Evolutionary conservation across 495 filamentous ascomycete genomes (phyloP), one percentile per base, ranked within the genome.

Genomic region (Aspergillus mulundensis): DNA sequence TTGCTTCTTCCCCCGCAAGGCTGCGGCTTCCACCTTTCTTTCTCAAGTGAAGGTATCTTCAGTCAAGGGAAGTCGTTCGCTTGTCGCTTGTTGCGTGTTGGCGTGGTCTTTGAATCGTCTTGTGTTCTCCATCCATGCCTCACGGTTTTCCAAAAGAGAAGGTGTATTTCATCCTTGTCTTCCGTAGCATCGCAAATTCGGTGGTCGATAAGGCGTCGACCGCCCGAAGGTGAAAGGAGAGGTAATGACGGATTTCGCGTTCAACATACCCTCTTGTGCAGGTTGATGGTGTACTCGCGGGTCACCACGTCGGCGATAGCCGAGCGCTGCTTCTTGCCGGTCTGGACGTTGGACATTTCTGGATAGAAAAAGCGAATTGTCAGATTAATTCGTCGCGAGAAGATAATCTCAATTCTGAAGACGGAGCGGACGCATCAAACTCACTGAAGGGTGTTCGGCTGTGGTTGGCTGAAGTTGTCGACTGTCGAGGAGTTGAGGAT

Each of bases 281-380:
- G 79, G 84, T 99, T 93, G 83, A 99, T 99, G 75, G 94, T 99
- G 85, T 97, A 99, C 83, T 99, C 95, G 83, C 94, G 91, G 57
- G 94, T 86, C 70, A 99, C 94, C 68, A 97, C 95, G 78, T 97
- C 92, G 70, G 89, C 87, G 75, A 97, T 95, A 78, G 94, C 94
- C 72, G 91, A 96, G 71, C 92, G 89, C 66, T 78, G 68, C 69
- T 79, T 79, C 86, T 95, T 95, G 74, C 78, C 83, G 64, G 82
- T 65, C 53, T 70, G 67, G 65, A 70, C 67, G 65, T 82, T 83
- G 79, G 87, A 87, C 88, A 91, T 92, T 82, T 82, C 81, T 86
- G 68, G 34, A 32, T 46, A 11, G 36, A 38, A 42, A 28, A 49
- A 54, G n/a, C 16, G 28, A 58, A 52, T 53, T 53, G 63, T 70